These are phyloP conservation scores for Periconia digitata DNA, from an alignment of 2,329 filamentous ascomycete genomes.

Conservation along the genomic window DNA sequence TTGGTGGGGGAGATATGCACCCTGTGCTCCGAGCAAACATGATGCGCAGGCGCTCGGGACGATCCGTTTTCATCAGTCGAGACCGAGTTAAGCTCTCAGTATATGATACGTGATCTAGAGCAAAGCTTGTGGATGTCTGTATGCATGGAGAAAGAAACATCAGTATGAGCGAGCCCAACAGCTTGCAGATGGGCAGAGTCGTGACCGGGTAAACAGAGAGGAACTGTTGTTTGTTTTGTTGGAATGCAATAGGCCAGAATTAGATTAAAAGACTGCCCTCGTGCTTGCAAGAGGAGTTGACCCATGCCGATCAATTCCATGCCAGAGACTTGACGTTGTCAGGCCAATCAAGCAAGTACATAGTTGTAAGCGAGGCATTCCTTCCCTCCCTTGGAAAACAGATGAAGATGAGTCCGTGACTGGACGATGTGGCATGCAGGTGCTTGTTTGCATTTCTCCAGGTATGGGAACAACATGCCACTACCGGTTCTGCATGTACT, in stretches of 20 bases:
- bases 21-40: constrained; percentile 12
- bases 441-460: no score
- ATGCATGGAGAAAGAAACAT: not conserved
- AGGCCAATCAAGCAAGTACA: constrained; percentile 15
- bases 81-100: not conserved
- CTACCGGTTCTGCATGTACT: not conserved
- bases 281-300: not conserved
- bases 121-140: not conserved
- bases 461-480: constrained; percentile 4
- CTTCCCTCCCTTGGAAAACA: constrained; percentile 18
- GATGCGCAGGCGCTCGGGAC: constrained; percentile 20
- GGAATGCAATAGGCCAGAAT: not conserved
- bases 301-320: constrained; percentile 13
- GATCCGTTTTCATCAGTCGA: constrained; percentile 18
- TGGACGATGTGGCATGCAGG: constrained; percentile 9
- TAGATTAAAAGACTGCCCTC: constrained; percentile 1
- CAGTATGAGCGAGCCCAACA: not conserved
- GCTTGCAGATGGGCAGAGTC: not conserved
- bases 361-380: constrained; percentile 9
- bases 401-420: no score
- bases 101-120: not conserved
- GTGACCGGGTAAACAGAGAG: not conserved
- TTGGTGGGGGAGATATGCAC: constrained; percentile 12
- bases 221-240: not conserved
- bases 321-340: constrained; percentile 1